Evolutionary conservation across 371 early-diverging fungal species (phyloP).

Genomic region (Coemansia sp.): DNA sequence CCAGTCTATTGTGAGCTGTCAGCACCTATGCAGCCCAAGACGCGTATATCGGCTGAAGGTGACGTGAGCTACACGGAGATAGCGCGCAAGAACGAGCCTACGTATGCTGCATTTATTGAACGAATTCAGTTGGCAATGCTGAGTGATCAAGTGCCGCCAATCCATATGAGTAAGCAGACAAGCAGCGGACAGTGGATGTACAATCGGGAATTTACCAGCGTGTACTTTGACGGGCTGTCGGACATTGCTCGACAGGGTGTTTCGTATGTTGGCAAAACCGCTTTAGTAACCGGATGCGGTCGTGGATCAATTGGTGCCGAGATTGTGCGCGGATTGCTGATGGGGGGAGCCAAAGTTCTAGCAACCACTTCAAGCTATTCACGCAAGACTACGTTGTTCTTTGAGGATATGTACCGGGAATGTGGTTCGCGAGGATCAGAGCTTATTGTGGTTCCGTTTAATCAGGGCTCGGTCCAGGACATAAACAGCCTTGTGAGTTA

Average conservation of each 20-base stretch:
- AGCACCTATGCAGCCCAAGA: conserved; percentile 80
- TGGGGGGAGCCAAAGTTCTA: conserved; percentile 89
- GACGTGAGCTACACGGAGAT: conserved; percentile 55
- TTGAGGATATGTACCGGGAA: conserved; percentile 83
- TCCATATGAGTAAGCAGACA: conserved; percentile 72
- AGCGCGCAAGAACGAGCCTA: neutral
- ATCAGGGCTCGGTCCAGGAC: conserved; percentile 88
- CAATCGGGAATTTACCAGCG: conserved; percentile 60
- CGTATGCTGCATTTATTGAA: conserved; percentile 11
- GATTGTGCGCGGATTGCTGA: conserved; percentile 81
- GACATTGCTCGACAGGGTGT: conserved; percentile 78
- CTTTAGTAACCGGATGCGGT: conserved; percentile 89
- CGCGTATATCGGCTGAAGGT: conserved; percentile 72
- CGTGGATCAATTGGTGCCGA: conserved; percentile 89
- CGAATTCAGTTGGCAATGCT: conserved; percentile 44
- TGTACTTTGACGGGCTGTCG: conserved; percentile 71
- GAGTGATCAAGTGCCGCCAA: conserved; percentile 73
- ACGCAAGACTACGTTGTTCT: conserved; percentile 78
- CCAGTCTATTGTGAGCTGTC: conserved; percentile 62
- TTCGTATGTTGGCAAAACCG: conserved; percentile 77
- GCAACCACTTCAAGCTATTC: conserved; percentile 92
- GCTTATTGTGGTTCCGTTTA: conserved; percentile 90
- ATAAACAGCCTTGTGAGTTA: conserved; percentile 78
- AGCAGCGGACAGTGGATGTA: conserved; percentile 60
- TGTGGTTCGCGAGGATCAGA: conserved; percentile 84